A percentile compares a stretch with the other conserved stretches of the same genome.
Evolutionary conservation across 257 asterid genomes (phyloP).

Genomic region (Coffea canephora): DNA sequence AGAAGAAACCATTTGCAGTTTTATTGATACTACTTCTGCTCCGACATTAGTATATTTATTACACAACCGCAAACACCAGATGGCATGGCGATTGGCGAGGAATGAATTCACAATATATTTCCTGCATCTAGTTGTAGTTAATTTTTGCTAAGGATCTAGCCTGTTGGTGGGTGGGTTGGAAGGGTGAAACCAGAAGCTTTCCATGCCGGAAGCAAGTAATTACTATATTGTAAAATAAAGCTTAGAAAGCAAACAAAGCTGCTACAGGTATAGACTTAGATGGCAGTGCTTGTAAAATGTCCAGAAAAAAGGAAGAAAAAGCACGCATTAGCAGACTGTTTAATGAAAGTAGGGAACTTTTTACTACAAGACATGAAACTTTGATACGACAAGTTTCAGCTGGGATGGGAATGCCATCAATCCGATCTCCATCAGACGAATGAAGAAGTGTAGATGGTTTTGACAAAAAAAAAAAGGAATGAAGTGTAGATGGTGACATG

Average conservation of each 20-base stretch:
- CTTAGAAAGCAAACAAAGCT: not conserved
- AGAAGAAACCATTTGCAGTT: constrained; percentile 2
- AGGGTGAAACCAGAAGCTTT: not conserved
- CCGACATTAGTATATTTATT: not conserved
- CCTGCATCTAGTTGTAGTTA: not conserved
- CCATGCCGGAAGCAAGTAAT: not conserved
- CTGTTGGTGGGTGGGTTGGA: not conserved
- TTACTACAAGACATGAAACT: no score
- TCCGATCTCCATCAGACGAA: no score
- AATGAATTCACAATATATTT: not conserved
- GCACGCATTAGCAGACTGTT: not conserved
- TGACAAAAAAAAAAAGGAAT: no score
- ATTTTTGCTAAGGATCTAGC: not conserved
- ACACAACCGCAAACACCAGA: not conserved
- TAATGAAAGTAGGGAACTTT: not conserved
- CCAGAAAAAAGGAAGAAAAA: no score
- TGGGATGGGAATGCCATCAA: no score
- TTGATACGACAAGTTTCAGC: no score
- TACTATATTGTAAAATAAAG: not conserved
- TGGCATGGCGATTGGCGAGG: not conserved
- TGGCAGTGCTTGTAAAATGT: no score
- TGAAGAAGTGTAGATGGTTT: not conserved
- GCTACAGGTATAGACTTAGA: not conserved
- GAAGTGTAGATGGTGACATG: not conserved
- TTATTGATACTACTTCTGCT: not conserved